Percentiles rank a stretch among this genome's conserved stretches.
Conservation (phyloP, 2,329 filamentous ascomycete genomes). For the Corniculantispora saksenae region DNA sequence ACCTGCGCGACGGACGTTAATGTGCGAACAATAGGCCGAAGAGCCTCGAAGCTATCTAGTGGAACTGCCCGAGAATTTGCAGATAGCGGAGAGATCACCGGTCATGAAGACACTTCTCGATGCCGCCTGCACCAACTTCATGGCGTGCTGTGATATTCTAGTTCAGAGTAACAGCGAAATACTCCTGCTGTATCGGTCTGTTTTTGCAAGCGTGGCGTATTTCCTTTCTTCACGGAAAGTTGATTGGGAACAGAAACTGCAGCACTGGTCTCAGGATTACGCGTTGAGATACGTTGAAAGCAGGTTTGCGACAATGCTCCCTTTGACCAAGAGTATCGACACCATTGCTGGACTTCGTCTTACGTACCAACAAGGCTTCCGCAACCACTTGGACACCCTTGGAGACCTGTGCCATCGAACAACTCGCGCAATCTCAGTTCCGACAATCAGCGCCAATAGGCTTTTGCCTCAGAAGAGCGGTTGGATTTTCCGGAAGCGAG, state of each 20-base stretch:
- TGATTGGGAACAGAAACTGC: slow-evolving; percentile 13
- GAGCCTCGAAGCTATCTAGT: not conserved
- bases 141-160: not conserved
- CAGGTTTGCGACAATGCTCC: not conserved
- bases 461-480: slow-evolving; percentile 52
- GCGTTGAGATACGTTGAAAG: not conserved
- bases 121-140: not conserved
- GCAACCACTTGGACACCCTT: slow-evolving; percentile 49
- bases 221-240: not conserved
- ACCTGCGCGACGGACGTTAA: not conserved
- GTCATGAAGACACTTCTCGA: not conserved
- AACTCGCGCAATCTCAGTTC: slow-evolving; percentile 50
- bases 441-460: slow-evolving; percentile 56
- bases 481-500: slow-evolving; percentile 49
- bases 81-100: not conserved
- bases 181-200: not conserved
- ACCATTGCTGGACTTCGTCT: not conserved
- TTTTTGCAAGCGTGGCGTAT: slow-evolving; percentile 5
- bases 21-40: not conserved
- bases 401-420: slow-evolving; percentile 51
- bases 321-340: not conserved
- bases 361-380: slow-evolving; percentile 44
- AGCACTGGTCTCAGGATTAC: not conserved
- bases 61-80: not conserved
- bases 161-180: no score